Evolutionary conservation across 2,329 filamentous ascomycete genomes (phyloP).

Genomic region (Colletotrichum musicola): DNA sequence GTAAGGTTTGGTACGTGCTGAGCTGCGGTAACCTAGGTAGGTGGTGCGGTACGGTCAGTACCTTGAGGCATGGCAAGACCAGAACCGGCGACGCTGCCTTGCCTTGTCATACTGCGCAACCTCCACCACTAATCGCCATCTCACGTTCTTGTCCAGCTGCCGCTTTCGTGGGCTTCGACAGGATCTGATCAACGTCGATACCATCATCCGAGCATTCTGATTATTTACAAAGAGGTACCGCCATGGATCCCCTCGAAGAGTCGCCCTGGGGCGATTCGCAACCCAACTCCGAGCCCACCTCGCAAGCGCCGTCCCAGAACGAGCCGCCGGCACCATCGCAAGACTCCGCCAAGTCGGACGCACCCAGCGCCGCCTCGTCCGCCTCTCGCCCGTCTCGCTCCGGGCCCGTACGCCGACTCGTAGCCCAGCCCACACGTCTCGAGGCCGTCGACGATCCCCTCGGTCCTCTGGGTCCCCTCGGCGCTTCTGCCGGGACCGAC

Average conservation of each 20-base stretch:
- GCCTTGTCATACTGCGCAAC: slow-evolving; percentile 27
- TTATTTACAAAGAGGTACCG: slow-evolving; percentile 21
- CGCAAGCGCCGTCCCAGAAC: slow-evolving; percentile 48
- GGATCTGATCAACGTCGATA: slow-evolving; percentile 6
- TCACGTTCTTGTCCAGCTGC: neutral
- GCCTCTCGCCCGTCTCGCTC: slow-evolving; percentile 57
- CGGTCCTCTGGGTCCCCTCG: slow-evolving; percentile 79
- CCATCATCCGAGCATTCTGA: slow-evolving; percentile 4
- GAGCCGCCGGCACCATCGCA: slow-evolving; percentile 44
- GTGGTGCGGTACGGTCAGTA: neutral
- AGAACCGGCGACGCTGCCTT: slow-evolving; percentile 34
- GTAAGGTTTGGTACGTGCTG: no score
- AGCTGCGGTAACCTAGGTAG: no score
- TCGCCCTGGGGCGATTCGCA: slow-evolving; percentile 66
- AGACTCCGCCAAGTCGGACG: slow-evolving; percentile 46
- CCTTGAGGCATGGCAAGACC: slow-evolving; percentile 1
- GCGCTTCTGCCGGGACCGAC: slow-evolving; percentile 55
- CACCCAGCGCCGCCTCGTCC: slow-evolving; percentile 45
- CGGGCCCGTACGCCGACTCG: slow-evolving; percentile 69
- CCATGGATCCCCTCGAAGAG: slow-evolving; percentile 64
- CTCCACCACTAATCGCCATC: slow-evolving; percentile 30
- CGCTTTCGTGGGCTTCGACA: slow-evolving; percentile 7
- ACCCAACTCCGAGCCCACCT: slow-evolving; percentile 49
- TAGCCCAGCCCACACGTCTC: slow-evolving; percentile 81
- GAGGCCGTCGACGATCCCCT: slow-evolving; percentile 83